Evolutionary conservation across 2,329 filamentous ascomycete genomes (phyloP), one percentile per base, ranked within the genome.

Genomic region (Falciphora oryzae): DNA sequence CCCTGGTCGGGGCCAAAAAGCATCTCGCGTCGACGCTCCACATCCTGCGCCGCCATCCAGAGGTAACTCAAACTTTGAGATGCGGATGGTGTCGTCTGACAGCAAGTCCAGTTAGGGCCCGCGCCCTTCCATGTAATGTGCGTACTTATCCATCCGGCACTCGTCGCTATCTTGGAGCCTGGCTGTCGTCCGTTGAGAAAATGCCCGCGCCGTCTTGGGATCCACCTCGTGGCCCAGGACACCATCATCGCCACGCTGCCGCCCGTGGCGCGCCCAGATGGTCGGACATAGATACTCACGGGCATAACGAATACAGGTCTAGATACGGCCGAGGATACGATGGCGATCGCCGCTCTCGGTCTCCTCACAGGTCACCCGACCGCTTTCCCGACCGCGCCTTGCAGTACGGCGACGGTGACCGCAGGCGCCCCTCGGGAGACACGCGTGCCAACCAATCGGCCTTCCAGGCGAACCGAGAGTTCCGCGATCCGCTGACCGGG

Each of bases 291-390:
- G 44, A 53, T 53, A 53, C 44, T 53, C 44, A 53, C 14, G 44
- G 18, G 44, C 18, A 53, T 53, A 53, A 53, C 44, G 18, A 53
- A 66, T 69, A 65, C 69, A 84, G 81, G 83, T 83, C 79, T 67
- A 80, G 83, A 78, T 85, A 86, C 73, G 76, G 76, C 73, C 82
- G 84, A 69, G 83, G 86, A 71, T 88, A 88, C 76, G 86, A 88
- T 73, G 80, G 82, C 73, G 83, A 86, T 73, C 84, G 82, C 73
- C 85, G 81, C 76, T 89, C 86, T 68, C 83, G 86, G 73, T 89
- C 83, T 70, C 82, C 85, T 67, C 82, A 89, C 72, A 83, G 90
- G 69, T 92, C 89, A 31, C 88, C 89, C 62, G 86, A 87, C 69
- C 84, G 88, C 66, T 92, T 83, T 66, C 75, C 73, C 66, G 82